Evolutionary conservation across 305 asterid genomes (phyloP).

Genomic region (Solanum hybrid): DNA sequence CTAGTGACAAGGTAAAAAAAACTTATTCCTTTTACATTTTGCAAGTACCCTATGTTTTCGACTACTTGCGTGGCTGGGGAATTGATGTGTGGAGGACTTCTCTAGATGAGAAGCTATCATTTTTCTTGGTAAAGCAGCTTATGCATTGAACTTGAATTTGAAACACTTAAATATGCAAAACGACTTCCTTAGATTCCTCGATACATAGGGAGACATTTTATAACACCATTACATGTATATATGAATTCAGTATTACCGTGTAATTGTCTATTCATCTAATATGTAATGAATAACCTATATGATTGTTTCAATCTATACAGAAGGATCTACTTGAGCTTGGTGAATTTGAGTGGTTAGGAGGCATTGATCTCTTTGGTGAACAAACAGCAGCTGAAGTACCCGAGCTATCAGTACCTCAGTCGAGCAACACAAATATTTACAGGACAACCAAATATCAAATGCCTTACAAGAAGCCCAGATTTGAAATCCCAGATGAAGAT

Average conservation of each 20-base stretch:
- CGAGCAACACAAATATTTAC: conserved; percentile 22
- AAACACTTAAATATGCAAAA: neutral
- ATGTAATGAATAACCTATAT: neutral
- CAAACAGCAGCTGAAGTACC: conserved; percentile 88
- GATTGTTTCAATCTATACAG: conserved; percentile 24
- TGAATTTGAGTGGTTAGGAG: conserved; percentile 76
- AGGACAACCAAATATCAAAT: conserved; percentile 29
- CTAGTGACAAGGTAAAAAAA: conserved; percentile 50
- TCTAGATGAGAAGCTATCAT: neutral
- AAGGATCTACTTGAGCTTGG: conserved; percentile 68
- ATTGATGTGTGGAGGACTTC: neutral
- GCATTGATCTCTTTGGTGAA: conserved; percentile 50
- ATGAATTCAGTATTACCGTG: neutral
- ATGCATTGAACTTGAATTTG: neutral
- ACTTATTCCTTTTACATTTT: neutral
- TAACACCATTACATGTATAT: neutral
- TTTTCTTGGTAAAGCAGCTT: neutral
- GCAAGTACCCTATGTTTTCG: neutral
- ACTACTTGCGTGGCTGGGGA: neutral
- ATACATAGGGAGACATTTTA: neutral
- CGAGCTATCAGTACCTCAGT: conserved; percentile 49
- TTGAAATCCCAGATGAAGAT: conserved; percentile 54
- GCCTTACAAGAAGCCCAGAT: conserved; percentile 68
- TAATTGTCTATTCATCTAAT: neutral
- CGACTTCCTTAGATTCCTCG: neutral